Conservation (phyloP, 2,329 filamentous ascomycete species). For the Alternaria brassicicola region DNA sequence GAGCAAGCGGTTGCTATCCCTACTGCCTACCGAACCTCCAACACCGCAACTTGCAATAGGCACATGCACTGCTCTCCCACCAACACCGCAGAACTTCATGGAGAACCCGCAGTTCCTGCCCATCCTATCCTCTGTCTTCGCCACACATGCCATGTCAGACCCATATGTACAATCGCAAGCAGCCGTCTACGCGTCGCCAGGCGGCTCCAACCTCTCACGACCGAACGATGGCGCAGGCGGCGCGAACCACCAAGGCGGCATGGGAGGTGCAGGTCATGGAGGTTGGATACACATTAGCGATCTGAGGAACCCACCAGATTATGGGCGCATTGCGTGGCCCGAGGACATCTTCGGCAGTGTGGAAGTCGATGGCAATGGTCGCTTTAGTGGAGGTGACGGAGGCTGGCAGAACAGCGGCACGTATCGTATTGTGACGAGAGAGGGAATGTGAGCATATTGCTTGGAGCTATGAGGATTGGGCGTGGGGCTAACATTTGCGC, state of each 20-base stretch:
- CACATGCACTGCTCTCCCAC: slow-evolving; percentile 60
- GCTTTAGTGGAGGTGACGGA: slow-evolving; percentile 62
- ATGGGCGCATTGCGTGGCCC: slow-evolving; percentile 67
- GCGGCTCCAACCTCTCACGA: slow-evolving; percentile 59
- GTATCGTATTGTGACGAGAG: slow-evolving; percentile 65
- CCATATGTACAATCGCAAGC: slow-evolving; percentile 64
- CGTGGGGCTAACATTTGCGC: not conserved
- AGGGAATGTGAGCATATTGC: slow-evolving; percentile 61
- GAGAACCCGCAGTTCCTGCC: slow-evolving; percentile 63
- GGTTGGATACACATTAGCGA: slow-evolving; percentile 70
- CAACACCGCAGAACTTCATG: slow-evolving; percentile 61
- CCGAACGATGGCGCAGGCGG: slow-evolving; percentile 60
- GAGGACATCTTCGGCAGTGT: slow-evolving; percentile 71
- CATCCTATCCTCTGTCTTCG: slow-evolving; percentile 63
- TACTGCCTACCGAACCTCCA: slow-evolving; percentile 62
- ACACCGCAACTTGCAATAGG: slow-evolving; percentile 62
- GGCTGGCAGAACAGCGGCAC: slow-evolving; percentile 67
- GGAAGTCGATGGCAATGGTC: slow-evolving; percentile 64
- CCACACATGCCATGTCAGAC: slow-evolving; percentile 61
- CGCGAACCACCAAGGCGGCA: slow-evolving; percentile 64
- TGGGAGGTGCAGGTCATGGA: slow-evolving; percentile 62
- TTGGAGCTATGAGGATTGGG: not conserved
- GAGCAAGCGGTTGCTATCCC: slow-evolving; percentile 58
- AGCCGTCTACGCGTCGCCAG: slow-evolving; percentile 64
- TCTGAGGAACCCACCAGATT: slow-evolving; percentile 65